Evolutionary conservation across 805 yeast genomes (phyloP), one percentile per base, ranked within the genome.

Genomic region (Saccharomyces jurei): DNA sequence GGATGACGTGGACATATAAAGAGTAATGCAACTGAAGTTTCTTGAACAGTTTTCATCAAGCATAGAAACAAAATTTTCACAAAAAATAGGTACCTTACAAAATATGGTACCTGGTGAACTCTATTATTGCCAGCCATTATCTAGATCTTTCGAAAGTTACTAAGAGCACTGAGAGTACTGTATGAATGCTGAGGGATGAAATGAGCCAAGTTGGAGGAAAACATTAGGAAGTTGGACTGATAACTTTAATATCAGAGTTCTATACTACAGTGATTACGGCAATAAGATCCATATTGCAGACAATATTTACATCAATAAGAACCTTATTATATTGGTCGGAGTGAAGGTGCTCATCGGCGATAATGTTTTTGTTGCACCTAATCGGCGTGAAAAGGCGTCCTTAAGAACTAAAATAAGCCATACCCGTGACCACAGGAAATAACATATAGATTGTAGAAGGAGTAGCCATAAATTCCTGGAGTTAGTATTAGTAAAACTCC

Each of bases 361-460:
- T 60, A 62, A 77, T 52, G 84, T 81, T 17, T 59, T 80, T 73
- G 62, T 81, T 44, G 92, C 88, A 86, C 62, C 85, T 86, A 1
- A 63, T 78, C 6, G 84, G 81, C 53, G 78, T 82, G 0, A 67
- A 67, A 52, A 71, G 87, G 55, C 53, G 63, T 9, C 56, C 57
- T n/a, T 32, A 54, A 0, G 61, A 64, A 1, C 69, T 71, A 2
- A 91, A 86, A 63, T 78, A 71, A 60, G 83, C 86, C 0, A 62
- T 67, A 41, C 84, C 86, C 5, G 77, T 86, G 29, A 71, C 65
- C 2, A 81, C 86, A 36, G 89, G 86, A 2, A 76, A 81, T 64
- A 78, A 80, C 57, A 87, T 83, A 8, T 86, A 91, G 91, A 71
- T 86, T 46, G 88, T 87, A 14, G 74, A 83, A 1, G 74, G 75